These are phyloP conservation scores for Nitzschia sp. DNA, from an alignment of 108 stramenopile genomes.

Conservation along the genomic window DNA sequence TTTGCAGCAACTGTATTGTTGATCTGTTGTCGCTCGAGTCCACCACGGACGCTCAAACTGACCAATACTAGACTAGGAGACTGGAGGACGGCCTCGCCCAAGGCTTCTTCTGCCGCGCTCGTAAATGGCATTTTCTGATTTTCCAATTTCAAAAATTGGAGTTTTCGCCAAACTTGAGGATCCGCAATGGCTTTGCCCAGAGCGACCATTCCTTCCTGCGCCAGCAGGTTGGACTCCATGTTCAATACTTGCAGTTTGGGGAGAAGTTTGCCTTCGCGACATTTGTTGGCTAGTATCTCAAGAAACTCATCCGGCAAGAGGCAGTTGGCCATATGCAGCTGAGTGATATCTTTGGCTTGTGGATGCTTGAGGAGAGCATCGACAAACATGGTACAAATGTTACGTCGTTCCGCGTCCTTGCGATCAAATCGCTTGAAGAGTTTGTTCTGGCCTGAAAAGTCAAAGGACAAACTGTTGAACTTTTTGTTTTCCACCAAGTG, in stretches of 20 bases:
- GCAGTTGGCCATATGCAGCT: slow-evolving; percentile 35
- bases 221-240: slow-evolving; percentile 42
- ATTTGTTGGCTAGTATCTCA: slow-evolving; percentile 15
- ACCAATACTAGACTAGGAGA: slow-evolving; percentile 34
- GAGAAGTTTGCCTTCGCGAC: slow-evolving; percentile 12
- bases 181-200: slow-evolving; percentile 28
- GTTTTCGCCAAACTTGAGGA: slow-evolving; percentile 19
- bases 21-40: slow-evolving; percentile 37
- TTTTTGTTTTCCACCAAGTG: slow-evolving; percentile 36
- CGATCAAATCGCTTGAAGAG: slow-evolving; percentile 42
- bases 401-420: slow-evolving; percentile 22
- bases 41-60: slow-evolving; percentile 32
- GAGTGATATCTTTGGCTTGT: slow-evolving; percentile 30
- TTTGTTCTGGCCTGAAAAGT: slow-evolving; percentile 31
- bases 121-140: slow-evolving; percentile 41
- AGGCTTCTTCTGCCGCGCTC: slow-evolving; percentile 30
- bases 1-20: slow-evolving; percentile 36
- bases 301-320: slow-evolving; percentile 33
- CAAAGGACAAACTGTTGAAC: slow-evolving; percentile 27
- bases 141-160: slow-evolving; percentile 46
- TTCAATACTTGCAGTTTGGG: slow-evolving; percentile 44
- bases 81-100: slow-evolving; percentile 28
- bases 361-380: slow-evolving; percentile 39
- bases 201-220: slow-evolving; percentile 31
- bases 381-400: slow-evolving; percentile 40